Evolutionary conservation across 2,329 filamentous ascomycete genomes (phyloP).

Genomic region (Eutypella sp.): DNA sequence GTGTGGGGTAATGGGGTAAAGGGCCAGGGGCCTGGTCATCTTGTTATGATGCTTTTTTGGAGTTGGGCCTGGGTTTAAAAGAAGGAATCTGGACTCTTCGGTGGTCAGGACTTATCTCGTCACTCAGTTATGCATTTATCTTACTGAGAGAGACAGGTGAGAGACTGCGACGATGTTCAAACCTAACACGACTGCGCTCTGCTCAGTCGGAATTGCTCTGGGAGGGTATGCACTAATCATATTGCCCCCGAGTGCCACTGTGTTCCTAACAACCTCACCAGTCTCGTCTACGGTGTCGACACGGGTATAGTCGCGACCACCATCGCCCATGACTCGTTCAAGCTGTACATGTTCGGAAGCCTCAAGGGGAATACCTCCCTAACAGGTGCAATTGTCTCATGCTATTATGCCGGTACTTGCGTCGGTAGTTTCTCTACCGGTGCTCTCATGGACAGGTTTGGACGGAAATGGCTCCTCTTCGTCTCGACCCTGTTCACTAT

Average conservation of each 20-base stretch:
- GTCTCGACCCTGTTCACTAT: constrained; percentile 12
- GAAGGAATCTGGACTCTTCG: neutral
- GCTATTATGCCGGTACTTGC: constrained; percentile 9
- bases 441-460: constrained; percentile 5
- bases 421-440: constrained; percentile 7
- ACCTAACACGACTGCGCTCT: neutral
- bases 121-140: no score
- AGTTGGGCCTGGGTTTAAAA: no score
- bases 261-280: neutral
- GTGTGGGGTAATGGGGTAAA: neutral
- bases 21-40: no score
- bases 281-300: constrained; percentile 8
- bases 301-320: constrained; percentile 12
- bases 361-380: constrained; percentile 4
- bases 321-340: constrained; percentile 11
- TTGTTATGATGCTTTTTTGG: no score
- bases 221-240: neutral
- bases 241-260: neutral
- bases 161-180: neutral
- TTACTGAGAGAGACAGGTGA: neutral
- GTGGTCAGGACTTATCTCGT: no score
- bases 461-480: constrained; percentile 7
- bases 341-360: constrained; percentile 10
- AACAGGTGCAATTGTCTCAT: constrained; percentile 9
- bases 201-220: neutral